Evolutionary conservation across 495 filamentous ascomycete species (phyloP).

Genomic region (Talaromyces proteolyticus): DNA sequence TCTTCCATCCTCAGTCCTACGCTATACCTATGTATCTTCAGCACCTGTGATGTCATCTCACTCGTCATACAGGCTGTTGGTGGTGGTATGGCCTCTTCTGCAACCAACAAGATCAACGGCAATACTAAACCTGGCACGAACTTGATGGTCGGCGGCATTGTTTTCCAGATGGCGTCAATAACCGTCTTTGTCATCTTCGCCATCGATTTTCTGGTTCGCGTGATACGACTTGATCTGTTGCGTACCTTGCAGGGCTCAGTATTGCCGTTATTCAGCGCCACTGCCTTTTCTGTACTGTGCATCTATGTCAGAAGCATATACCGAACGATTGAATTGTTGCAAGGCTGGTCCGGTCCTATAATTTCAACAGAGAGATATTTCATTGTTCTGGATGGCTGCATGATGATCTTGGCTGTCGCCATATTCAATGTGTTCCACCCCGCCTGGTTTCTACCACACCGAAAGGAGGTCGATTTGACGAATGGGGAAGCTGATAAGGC

Average conservation of each 20-base stretch:
- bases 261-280: conserved; percentile 31
- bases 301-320: conserved; percentile 56
- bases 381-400: conserved; percentile 49
- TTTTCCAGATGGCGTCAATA: conserved; percentile 55
- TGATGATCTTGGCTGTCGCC: conserved; percentile 50
- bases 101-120: conserved; percentile 27
- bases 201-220: conserved; percentile 38
- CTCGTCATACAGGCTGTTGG: conserved; percentile 55
- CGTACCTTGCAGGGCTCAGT: conserved; percentile 17
- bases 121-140: conserved; percentile 49
- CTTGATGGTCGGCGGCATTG: conserved; percentile 58
- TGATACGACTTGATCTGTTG: conserved; percentile 22
- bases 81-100: conserved; percentile 47
- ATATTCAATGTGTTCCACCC: conserved; percentile 53
- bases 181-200: conserved; percentile 45
- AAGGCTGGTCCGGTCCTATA: conserved; percentile 57
- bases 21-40: conserved; percentile 53
- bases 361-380: conserved; percentile 57
- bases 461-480: conserved; percentile 6
- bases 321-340: conserved; percentile 51
- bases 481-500: no score
- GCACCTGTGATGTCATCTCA: conserved; percentile 52
- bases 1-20: conserved; percentile 43
- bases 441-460: conserved; percentile 33
- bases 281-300: conserved; percentile 38